phyloP scores from a whole-genome alignment of 2,329 filamentous ascomycete genomes.

The Pseudogymnoascus sp. region DNA sequence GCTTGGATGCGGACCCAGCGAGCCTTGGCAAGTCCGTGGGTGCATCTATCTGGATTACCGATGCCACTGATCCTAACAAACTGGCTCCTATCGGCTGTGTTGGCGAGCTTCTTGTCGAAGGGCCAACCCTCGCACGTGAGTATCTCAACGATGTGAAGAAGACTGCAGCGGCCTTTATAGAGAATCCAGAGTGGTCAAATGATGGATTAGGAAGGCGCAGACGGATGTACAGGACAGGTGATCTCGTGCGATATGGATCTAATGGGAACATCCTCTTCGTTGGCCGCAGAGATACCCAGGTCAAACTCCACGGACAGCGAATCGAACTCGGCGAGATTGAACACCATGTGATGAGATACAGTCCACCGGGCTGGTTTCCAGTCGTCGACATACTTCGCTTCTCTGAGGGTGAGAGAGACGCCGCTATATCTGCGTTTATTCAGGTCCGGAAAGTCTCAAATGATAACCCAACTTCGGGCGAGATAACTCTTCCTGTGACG shows the following conservation, averaged over 20 bases:
- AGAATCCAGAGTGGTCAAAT: constrained; percentile 13
- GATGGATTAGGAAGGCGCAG: background rate
- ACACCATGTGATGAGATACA: background rate
- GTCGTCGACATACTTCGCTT: background rate
- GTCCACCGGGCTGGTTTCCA: background rate
- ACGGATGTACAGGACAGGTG: constrained; percentile 52
- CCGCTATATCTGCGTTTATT: background rate
- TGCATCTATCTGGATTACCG: constrained; percentile 30
- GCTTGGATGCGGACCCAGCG: background rate
- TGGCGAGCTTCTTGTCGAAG: constrained; percentile 21
- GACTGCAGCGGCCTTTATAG: constrained; percentile 49
- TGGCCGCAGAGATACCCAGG: constrained; percentile 55
- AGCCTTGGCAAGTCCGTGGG: constrained; percentile 6
- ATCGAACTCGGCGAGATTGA: constrained; percentile 20
- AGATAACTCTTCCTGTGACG: background rate
- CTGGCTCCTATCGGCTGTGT: background rate
- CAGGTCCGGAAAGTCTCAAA: background rate
- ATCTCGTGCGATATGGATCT: constrained; percentile 45
- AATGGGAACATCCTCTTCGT: constrained; percentile 47
- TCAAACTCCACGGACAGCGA: constrained; percentile 39
- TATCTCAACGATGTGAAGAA: constrained; percentile 51
- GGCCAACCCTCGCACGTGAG: constrained; percentile 50
- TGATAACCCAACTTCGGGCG: background rate
- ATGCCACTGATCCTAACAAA: background rate
- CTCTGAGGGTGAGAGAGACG: background rate